Conservation (phyloP, 192 early-diverging fungal species). For the Backusella liffmaniae region DNA sequence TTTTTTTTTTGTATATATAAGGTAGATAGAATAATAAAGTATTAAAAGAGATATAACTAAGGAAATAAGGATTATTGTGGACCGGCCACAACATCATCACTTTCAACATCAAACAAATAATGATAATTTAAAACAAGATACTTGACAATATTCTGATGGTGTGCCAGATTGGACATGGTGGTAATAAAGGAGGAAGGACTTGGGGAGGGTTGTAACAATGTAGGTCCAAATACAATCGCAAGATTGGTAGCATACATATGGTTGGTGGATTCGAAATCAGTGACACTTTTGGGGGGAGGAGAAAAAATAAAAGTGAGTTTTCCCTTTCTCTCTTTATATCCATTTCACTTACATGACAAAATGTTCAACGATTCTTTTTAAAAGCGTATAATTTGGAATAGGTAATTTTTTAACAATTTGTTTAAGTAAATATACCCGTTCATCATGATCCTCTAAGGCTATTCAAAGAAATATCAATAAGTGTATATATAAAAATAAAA, state of each 20-base stretch:
- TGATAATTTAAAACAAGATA: slow-evolving; percentile 74
- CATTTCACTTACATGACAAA: slow-evolving; percentile 47
- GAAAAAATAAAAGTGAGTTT: not conserved
- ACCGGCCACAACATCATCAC: slow-evolving; percentile 37
- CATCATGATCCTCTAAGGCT: slow-evolving; percentile 65
- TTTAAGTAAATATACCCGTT: slow-evolving; percentile 69
- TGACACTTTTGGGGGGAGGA: slow-evolving; percentile 38
- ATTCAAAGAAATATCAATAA: not conserved
- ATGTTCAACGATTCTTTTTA: slow-evolving; percentile 71
- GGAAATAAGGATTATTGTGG: slow-evolving; percentile 1
- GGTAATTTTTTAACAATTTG: slow-evolving; percentile 66
- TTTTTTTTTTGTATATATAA: not conserved
- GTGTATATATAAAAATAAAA: not conserved
- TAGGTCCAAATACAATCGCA: slow-evolving; percentile 93
- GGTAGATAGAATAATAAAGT: not conserved
- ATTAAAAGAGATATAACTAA: not conserved
- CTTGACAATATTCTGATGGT: slow-evolving; percentile 69
- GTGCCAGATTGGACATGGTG: slow-evolving; percentile 73
- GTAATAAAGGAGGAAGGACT: slow-evolving; percentile 55
- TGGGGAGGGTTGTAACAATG: slow-evolving; percentile 68
- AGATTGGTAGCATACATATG: slow-evolving; percentile 90
- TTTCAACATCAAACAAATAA: slow-evolving; percentile 72
- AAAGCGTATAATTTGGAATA: slow-evolving; percentile 55
- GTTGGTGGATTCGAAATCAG: slow-evolving; percentile 74
- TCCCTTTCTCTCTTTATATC: too few relatives aligned